phyloP scores from a whole-genome alignment of 371 early-diverging fungal genomes.

The Mortierella sp. region DNA sequence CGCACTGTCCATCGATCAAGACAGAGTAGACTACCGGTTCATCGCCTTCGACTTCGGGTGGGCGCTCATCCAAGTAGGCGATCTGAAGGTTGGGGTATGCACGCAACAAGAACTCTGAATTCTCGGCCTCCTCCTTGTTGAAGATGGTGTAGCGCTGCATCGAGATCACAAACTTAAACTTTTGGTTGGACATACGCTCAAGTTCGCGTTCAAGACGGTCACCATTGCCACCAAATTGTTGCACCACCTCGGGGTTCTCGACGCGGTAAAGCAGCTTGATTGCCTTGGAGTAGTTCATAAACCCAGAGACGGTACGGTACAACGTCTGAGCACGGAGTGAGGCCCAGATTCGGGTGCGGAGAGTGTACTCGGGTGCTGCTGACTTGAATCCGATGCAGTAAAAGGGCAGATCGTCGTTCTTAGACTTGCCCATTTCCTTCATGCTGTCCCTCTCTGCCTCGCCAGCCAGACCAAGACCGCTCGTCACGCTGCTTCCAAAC shows the following conservation, averaged over 20 bases:
- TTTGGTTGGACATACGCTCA: slow-evolving; percentile 76
- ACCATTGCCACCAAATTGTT: slow-evolving; percentile 71
- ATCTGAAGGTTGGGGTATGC: slow-evolving; percentile 88
- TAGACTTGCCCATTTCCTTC: slow-evolving; percentile 67
- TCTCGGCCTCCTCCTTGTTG: slow-evolving; percentile 80
- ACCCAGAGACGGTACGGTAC: slow-evolving; percentile 90
- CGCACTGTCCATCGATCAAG: slow-evolving; percentile 83
- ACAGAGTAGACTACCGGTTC: slow-evolving; percentile 76
- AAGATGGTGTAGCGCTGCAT: slow-evolving; percentile 92
- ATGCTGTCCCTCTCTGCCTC: slow-evolving; percentile 56
- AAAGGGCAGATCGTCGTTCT: slow-evolving; percentile 85
- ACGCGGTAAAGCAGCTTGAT: slow-evolving; percentile 86
- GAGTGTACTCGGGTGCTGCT: slow-evolving; percentile 84
- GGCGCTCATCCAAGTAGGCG: slow-evolving; percentile 84
- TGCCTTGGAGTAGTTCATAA: slow-evolving; percentile 92
- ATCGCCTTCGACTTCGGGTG: slow-evolving; percentile 64
- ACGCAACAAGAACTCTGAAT: slow-evolving; percentile 82
- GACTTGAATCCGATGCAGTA: slow-evolving; percentile 89
- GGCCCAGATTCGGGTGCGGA: slow-evolving; percentile 93
- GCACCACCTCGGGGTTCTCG: slow-evolving; percentile 84
- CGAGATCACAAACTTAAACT: slow-evolving; percentile 89
- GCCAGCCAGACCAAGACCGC: slow-evolving; percentile 34
- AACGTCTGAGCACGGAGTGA: slow-evolving; percentile 91
- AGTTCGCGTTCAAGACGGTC: slow-evolving; percentile 79
- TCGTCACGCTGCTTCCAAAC: slow-evolving; percentile 54